Conservation (phyloP, 2,329 filamentous ascomycete species). For the Aspergillus jensenii region DNA sequence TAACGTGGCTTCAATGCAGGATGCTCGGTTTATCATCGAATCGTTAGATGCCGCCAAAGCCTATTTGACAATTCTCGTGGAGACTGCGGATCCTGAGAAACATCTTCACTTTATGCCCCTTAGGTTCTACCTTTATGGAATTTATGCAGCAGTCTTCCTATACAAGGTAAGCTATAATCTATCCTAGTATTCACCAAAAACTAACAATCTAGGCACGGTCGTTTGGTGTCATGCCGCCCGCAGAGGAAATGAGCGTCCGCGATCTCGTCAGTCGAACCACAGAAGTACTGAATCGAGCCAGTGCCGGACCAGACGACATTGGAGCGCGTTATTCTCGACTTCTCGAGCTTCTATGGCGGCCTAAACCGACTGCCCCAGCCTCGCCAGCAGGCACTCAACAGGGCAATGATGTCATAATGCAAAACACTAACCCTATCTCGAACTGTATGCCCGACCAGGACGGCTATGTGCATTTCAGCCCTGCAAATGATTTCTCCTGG, state of each 20-base stretch:
- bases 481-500: slow-evolving; percentile 62
- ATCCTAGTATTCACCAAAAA: background rate
- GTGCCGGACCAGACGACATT: slow-evolving; percentile 58
- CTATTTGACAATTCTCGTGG: slow-evolving; percentile 60
- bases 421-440: slow-evolving; percentile 27
- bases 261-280: slow-evolving; percentile 60
- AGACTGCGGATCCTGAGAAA: slow-evolving; percentile 58
- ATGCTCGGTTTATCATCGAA: slow-evolving; percentile 67
- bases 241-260: slow-evolving; percentile 57
- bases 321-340: slow-evolving; percentile 62
- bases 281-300: slow-evolving; percentile 59
- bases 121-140: slow-evolving; percentile 61
- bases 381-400: slow-evolving; percentile 28
- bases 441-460: slow-evolving; percentile 37
- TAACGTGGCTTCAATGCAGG: slow-evolving; percentile 60
- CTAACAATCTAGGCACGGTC: slow-evolving; percentile 49
- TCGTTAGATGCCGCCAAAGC: slow-evolving; percentile 65
- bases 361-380: slow-evolving; percentile 30
- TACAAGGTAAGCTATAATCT: slow-evolving; percentile 53
- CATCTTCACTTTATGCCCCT: slow-evolving; percentile 65
- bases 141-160: slow-evolving; percentile 64
- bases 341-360: slow-evolving; percentile 61
- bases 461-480: slow-evolving; percentile 41
- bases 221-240: slow-evolving; percentile 58
- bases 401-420: slow-evolving; percentile 33